Evolutionary conservation across 2,329 filamentous ascomycete species (phyloP), one percentile per base, ranked within the genome.

Genomic region (Trichoderma aggressivum): DNA sequence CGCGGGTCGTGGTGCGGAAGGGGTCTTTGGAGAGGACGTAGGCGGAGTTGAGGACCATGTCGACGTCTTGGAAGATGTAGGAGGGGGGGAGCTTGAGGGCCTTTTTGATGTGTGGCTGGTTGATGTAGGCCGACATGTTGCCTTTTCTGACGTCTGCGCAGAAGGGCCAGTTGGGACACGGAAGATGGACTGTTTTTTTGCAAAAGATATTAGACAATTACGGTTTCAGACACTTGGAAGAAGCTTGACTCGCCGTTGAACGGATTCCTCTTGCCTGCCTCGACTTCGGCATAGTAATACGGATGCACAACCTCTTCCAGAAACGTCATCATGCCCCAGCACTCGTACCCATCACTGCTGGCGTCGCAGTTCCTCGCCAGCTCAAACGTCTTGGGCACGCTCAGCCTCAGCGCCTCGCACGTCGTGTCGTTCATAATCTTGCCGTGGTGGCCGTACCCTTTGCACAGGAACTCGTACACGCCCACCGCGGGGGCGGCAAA

Each of bases 281-380:
- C 76, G 5, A 82, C 80, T n/a, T 65, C 30, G 61, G 83, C 82
- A 53, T 78, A 77, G 62, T 84, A 81, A 65, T 84, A 84, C 70
- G 79, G 78, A 16, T 75, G 74, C n/a, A 82, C 78, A 1, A 83
- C 78, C 3, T 81, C 79, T 1, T 80, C 74, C 74, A 76, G 80
- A 72, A 82, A 85, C 4, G 82, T 78, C 2, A 66, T 32, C 12
- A 72, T 50, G 16, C 58, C 60, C 26, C 26, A 88, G 87, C 94
- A 97, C 83, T 97, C 94, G 59, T 92, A 96, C 74, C 91, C 86
- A 71, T 91, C 91, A 82, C 97, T 93, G 65, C 94, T 97, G 74
- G 97, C 87, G 81, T 94, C 94, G 80, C 97, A 97, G 70, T 94
- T 60, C 21, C 61, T 36, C 1, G 77, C 74, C 0, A 86, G 77